Evolutionary conservation across 495 filamentous ascomycete species (phyloP), one percentile per base, ranked within the genome.

Genomic region (Extremus antarcticus): DNA sequence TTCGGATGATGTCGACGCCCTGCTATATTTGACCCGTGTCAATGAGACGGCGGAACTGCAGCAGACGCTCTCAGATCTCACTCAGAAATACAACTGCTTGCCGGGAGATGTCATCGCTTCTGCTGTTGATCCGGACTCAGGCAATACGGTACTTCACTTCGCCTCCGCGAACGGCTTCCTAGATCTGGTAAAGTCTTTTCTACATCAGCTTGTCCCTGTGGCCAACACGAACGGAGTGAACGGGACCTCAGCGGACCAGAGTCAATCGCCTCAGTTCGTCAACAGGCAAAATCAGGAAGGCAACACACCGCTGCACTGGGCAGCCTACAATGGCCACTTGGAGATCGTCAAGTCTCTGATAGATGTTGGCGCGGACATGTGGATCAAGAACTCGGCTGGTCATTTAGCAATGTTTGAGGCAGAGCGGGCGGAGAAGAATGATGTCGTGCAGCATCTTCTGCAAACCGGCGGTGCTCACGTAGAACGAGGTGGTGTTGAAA

Each of bases 231-330:
- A 35, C 63, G 29, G 29, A 4, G 29, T 13, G 4, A 61, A 61
- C 51, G 51, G 43, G 55, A 35, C 55, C 22, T 54, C 60, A 43
- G 35, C 55, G 43, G 39, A 59, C 60, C 17, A 7, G 7, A 17
- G 16, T n/a, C 15, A 45, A 4, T n/a, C 7, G 54, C 71, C 70
- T 46, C 65, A 67, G 32, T 60, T 52, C 61, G 64, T 95, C 11
- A 84, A 92, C 70, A 54, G 76, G 67, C 70, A 77, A 65, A 96
- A 97, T 58, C 66, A 78, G 54, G 80, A 83, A 23, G 90, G 88
- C 24, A 95, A 95, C 71, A 95, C 91, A 11, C 76, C 88, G 0
- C 70, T 97, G 51, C 90, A 96, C 72, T 96, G 88, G 88, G 91
- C 90, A 0, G 83, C 88, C 0, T 72, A 94, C 54, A 91, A 92